Evolutionary conservation across 306 rosid genomes (phyloP).

Genomic region (Cucurbita moschata): DNA sequence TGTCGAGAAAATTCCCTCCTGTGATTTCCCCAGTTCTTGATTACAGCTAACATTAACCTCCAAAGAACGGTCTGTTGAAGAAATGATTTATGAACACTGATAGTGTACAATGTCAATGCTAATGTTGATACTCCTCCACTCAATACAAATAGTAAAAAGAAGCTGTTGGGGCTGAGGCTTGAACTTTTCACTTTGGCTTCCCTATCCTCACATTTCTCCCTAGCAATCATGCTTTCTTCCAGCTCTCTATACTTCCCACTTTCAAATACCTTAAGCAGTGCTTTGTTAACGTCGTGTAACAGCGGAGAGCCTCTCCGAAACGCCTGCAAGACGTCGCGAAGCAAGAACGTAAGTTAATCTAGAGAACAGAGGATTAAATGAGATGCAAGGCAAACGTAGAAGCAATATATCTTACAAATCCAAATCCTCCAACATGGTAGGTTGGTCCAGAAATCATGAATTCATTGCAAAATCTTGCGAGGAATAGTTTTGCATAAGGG

Average conservation of each 20-base stretch:
- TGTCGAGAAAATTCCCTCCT: conserved; percentile 14
- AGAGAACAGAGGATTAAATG: background rate
- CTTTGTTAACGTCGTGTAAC: conserved; percentile 16
- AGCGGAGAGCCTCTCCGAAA: conserved; percentile 23
- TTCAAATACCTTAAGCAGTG: conserved; percentile 20
- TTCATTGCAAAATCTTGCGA: conserved; percentile 25
- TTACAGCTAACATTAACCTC: conserved; percentile 5
- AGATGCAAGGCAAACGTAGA: background rate
- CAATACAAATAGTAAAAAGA: conserved; percentile 20
- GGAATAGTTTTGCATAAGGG: conserved; percentile 28
- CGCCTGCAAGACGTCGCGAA: conserved; percentile 11
- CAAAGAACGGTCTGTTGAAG: conserved; percentile 1
- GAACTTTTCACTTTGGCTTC: conserved; percentile 3
- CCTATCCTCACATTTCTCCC: conserved; percentile 14
- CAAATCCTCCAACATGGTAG: conserved; percentile 35
- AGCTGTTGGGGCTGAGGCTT: conserved; percentile 31
- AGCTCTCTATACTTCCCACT: conserved; percentile 10
- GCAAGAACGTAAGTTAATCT: background rate
- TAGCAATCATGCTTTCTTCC: conserved; percentile 24
- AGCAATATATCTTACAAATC: conserved; percentile 7
- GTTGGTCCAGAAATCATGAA: conserved; percentile 22
- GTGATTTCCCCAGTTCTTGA: conserved; percentile 13
- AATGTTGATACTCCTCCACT: conserved; percentile 30
- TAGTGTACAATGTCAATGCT: conserved; percentile 17
- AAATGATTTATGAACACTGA: background rate